Conservation (phyloP, 2,329 filamentous ascomycete genomes). For the Penicillium sp. region DNA sequence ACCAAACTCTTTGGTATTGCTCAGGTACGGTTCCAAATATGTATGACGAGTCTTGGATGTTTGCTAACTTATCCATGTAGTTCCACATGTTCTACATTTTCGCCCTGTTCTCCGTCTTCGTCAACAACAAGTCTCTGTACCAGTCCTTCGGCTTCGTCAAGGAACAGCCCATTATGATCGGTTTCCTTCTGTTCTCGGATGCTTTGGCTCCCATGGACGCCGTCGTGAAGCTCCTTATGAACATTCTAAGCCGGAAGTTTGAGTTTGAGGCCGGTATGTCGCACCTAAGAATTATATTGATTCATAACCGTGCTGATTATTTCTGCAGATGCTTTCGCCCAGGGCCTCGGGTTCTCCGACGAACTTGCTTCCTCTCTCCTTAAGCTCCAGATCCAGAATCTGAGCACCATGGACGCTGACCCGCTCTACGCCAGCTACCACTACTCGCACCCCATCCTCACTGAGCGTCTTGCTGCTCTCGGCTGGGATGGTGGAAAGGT, state of each 20-base stretch:
- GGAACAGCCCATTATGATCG: slow-evolving; percentile 87
- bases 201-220: slow-evolving; percentile 91
- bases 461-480: slow-evolving; percentile 85
- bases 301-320: slow-evolving; percentile 18
- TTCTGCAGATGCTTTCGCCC: slow-evolving; percentile 69
- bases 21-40: slow-evolving; percentile 54
- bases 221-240: slow-evolving; percentile 93
- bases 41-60: background rate
- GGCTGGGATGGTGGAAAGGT: slow-evolving; percentile 67
- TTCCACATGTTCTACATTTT: slow-evolving; percentile 96
- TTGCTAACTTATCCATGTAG: slow-evolving; percentile 41
- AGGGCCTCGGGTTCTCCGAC: slow-evolving; percentile 73
- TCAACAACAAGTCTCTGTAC: slow-evolving; percentile 91
- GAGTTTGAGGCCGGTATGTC: slow-evolving; percentile 82
- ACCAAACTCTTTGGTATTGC: slow-evolving; percentile 84
- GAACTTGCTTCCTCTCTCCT: slow-evolving; percentile 85
- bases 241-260: slow-evolving; percentile 87
- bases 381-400: slow-evolving; percentile 96
- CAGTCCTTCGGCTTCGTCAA: slow-evolving; percentile 81
- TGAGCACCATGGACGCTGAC: slow-evolving; percentile 98
- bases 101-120: slow-evolving; percentile 90
- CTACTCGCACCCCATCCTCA: slow-evolving; percentile 94
- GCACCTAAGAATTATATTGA: background rate
- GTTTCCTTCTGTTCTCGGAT: slow-evolving; percentile 95
- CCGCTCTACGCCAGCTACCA: slow-evolving; percentile 98